Evolutionary conservation across 805 yeast genomes (phyloP), one percentile per base, ranked within the genome.

Genomic region (Clavispora vitiphila): DNA sequence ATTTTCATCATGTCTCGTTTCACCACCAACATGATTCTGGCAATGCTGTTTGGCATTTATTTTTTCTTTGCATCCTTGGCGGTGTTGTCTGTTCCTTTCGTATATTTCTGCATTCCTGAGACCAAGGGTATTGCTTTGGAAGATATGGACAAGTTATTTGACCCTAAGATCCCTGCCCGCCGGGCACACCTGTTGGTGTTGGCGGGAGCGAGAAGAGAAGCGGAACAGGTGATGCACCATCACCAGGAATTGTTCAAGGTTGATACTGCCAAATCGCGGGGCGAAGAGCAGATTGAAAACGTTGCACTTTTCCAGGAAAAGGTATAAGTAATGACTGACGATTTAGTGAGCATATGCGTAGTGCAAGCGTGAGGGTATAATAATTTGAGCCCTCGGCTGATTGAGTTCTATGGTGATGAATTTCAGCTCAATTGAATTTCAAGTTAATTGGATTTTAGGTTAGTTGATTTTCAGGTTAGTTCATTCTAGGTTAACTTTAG

Each of bases 71-170:
- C 69, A 3, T 43, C 56, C 23, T 53, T 64, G 47, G 67, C 68
- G 1, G 46, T 57, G 5, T 40, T 64, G 25, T 59, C 67, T 8
- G 49, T 65, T 27, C 71, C 71, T 8, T 64, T 62, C 40, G 69
- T 65, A n/a, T 65, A 45, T 48, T 65, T 62, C 57, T 58, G 57
- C 41, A 49, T 65, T 23, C 71, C 71, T 3, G 71, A 65, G 41
- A 65, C 71, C 5, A 64, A 60, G 46, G 71, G 71, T n/a, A 58
- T 63, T 39, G 62, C 53, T n/a, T 51, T 54, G 56, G 62, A 57
- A 40, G 59, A 57, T 44, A 57, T 58, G 62, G 62, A 58, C 46
- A 46, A 47, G 47, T 54, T 58, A 44, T 58, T 58, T 30, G 61
- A 55, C 41, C 36, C 53, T 15, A 34, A 40, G 21, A 37, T 51